phyloP scores from a whole-genome alignment of 345 rosid species.

The Trapa bicornis region DNA sequence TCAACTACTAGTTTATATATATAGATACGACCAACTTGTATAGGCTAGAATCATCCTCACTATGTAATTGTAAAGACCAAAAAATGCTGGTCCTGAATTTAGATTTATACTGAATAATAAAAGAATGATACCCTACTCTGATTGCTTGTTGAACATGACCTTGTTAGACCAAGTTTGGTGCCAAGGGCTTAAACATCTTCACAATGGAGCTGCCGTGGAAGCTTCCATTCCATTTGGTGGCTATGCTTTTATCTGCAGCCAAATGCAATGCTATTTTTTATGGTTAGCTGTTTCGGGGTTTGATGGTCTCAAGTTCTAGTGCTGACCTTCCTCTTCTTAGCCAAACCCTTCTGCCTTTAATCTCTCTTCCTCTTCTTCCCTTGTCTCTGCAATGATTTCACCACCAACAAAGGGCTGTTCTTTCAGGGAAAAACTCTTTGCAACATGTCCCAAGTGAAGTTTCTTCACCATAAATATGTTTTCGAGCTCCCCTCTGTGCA shows the following conservation, averaged over 20 bases:
- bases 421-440: slow-evolving; percentile 84
- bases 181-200: background rate
- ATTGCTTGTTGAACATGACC: background rate
- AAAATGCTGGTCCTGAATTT: background rate
- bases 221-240: background rate
- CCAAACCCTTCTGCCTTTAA: slow-evolving; percentile 33
- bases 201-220: background rate
- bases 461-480: slow-evolving; percentile 75
- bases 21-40: background rate
- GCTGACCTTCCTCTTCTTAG: slow-evolving; percentile 27
- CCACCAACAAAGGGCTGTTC: slow-evolving; percentile 82
- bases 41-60: background rate
- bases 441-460: slow-evolving; percentile 95
- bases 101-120: background rate
- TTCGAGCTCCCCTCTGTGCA: slow-evolving; percentile 83
- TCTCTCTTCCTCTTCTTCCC: slow-evolving; percentile 75
- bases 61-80: background rate
- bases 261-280: background rate
- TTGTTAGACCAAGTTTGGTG: background rate
- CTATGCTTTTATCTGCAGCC: background rate
- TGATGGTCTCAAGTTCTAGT: background rate
- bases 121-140: background rate
- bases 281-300: background rate
- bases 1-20: background rate
- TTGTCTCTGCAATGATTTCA: slow-evolving; percentile 48